Evolutionary conservation across 495 filamentous ascomycete species (phyloP).

Genomic region (Daldinia bambusicola): DNA sequence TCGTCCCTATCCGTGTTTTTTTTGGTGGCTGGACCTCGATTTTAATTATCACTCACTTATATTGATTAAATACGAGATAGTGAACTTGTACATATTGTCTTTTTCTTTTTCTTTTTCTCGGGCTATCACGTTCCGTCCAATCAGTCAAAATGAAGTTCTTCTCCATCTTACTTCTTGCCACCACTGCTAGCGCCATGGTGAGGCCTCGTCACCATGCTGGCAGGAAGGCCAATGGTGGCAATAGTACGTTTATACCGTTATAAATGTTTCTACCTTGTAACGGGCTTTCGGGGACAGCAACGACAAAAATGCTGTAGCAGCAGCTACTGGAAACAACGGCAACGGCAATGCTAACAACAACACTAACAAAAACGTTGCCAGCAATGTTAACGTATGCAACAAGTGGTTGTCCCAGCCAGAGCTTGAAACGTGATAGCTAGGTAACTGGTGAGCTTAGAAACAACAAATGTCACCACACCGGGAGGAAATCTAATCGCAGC

Average conservation of each 20-base stretch:
- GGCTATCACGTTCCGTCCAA: conserved; percentile 12
- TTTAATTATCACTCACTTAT: conserved; percentile 35
- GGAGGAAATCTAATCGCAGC: conserved; percentile 33
- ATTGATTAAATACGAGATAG: conserved; percentile 22
- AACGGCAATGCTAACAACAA: conserved; percentile 16
- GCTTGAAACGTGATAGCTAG: too few species aligned
- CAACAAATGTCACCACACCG: conserved; percentile 44
- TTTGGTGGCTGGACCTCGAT: conserved; percentile 38
- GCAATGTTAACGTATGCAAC: conserved; percentile 19
- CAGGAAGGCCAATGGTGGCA: conserved; percentile 35
- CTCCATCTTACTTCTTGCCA: conserved; percentile 44
- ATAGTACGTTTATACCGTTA: conserved; percentile 12
- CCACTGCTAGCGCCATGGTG: conserved; percentile 43
- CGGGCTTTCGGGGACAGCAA: conserved; percentile 12
- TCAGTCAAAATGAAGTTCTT: conserved; percentile 46
- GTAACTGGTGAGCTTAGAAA: conserved; percentile 29
- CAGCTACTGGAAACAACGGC: conserved; percentile 20
- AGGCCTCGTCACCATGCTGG: conserved; percentile 46
- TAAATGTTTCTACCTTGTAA: background rate
- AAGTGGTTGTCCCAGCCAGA: background rate
- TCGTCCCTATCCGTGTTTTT: conserved; percentile 29
- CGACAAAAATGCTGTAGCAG: conserved; percentile 13
- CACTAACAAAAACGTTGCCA: conserved; percentile 7
- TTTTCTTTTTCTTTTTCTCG: conserved; percentile 15
- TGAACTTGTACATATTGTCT: conserved; percentile 21